Percentiles rank a stretch among this genome's conserved stretches.
phyloP scores from a whole-genome alignment of 2,329 filamentous ascomycete species.

The Penicillium sp. region DNA sequence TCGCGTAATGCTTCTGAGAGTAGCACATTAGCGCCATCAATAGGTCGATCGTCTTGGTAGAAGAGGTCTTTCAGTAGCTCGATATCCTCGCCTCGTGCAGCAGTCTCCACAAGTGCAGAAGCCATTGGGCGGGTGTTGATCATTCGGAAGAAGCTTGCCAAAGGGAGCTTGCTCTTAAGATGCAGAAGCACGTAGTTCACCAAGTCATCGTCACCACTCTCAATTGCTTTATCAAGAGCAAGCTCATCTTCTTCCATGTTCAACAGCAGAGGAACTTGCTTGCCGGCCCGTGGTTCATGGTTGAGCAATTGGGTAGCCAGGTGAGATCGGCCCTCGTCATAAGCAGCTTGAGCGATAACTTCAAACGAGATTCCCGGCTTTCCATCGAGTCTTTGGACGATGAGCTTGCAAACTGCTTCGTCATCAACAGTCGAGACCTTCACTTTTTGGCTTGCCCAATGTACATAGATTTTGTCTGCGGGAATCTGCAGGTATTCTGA shows the following conservation, averaged over 20 bases:
- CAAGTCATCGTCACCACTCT: conserved; percentile 88
- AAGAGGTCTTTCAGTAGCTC: conserved; percentile 87
- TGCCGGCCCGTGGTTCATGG: conserved; percentile 86
- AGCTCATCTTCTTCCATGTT: conserved; percentile 94
- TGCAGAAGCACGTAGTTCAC: conserved; percentile 81
- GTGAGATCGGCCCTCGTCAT: conserved; percentile 82
- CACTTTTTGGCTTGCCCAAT: conserved; percentile 94
- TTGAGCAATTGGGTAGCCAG: conserved; percentile 86
- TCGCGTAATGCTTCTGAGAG: conserved; percentile 73
- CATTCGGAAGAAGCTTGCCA: conserved; percentile 83
- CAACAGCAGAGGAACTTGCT: conserved; percentile 84
- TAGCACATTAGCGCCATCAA: conserved; percentile 81
- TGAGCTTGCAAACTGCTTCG: conserved; percentile 72
- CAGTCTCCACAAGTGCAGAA: conserved; percentile 79
- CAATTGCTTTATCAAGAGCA: conserved; percentile 89
- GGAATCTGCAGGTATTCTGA: conserved; percentile 79
- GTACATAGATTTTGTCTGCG: conserved; percentile 83
- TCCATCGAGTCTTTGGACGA: conserved; percentile 76
- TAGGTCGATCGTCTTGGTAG: conserved; percentile 87
- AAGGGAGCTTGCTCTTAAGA: conserved; percentile 78
- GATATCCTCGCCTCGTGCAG: conserved; percentile 67
- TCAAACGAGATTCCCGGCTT: conserved; percentile 94
- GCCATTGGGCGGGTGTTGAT: conserved; percentile 80
- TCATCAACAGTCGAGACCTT: conserved; percentile 76
- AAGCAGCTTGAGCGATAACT: conserved; percentile 81